Evolutionary conservation across 2,329 filamentous ascomycete species (phyloP), one percentile per base, ranked within the genome.

Genomic region (Alternaria hordeiaustralica): DNA sequence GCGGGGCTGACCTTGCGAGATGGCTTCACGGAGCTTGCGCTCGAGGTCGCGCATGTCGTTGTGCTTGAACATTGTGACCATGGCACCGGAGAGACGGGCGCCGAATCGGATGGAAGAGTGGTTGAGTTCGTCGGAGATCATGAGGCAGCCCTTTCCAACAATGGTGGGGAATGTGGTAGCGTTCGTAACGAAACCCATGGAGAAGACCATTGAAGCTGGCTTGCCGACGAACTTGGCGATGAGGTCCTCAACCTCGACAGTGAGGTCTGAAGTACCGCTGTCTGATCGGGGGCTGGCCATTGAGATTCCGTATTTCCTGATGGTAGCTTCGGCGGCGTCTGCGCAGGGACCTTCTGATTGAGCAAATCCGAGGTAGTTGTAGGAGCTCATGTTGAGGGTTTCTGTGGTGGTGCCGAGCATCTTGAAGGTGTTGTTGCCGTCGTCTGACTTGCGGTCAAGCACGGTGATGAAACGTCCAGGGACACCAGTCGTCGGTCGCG

Each of bases 101-200:
- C 96, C 96, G 67, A 97, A 94, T 70, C 96, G 94, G 77, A 99
- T 99, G 0, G 96, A 99, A 41, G 96, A 93, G 81, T 99, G 96
- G 82, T 99, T 99, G 60, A 99, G 86, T 81, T 99, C 96, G 80
- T 99, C 96, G 0, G 95, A 98, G 72, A 99, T 92, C 78, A 99
- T 91, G 57, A 99, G 87, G 75, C 92, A 96, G 65, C 96, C 96
- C 83, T 97, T 98, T 74, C 91, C 91, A 58, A 97, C 92, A 45
- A 99, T 86, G 36, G 94, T 94, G 4, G 95, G 93, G 85, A 99
- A 98, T 15, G 94, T 89, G 69, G 91, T 93, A 28, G 95, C 91
- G 77, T 99, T 99, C 68, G 96, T 99, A 66, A 94, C 94, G 78
- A 97, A 99, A 33, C 96, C 96, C 96, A 99, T 99, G 23, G 95